These are phyloP conservation scores for Auriscalpium orientale DNA, from an alignment of 768 basidiomycete genomes.

Conservation along the genomic window DNA sequence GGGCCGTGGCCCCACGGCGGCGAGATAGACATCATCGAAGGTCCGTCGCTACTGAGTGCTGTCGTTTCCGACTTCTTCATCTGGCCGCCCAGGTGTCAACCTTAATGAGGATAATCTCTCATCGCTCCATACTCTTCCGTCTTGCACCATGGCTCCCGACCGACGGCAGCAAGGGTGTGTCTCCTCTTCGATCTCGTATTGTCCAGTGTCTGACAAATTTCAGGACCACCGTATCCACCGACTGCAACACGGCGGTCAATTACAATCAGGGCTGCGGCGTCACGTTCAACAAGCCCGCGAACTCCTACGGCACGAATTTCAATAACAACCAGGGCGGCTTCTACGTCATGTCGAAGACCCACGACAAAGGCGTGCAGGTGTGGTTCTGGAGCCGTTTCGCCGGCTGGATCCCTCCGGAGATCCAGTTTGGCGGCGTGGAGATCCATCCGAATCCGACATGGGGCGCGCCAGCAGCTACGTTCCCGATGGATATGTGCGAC, in stretches of 20 bases:
- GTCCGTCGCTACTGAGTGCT: conserved; percentile 17
- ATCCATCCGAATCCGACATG: conserved; percentile 21
- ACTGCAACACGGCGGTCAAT: conserved; percentile 44
- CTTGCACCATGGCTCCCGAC: conserved; percentile 36
- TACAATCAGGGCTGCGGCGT: conserved; percentile 60
- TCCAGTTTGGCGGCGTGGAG: conserved; percentile 18
- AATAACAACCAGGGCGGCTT: conserved; percentile 51
- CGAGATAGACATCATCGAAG: conserved; percentile 58
- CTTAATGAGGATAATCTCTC: conserved; percentile 35
- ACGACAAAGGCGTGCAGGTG: conserved; percentile 37
- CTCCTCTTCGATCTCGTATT: background rate
- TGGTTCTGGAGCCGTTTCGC: conserved; percentile 57
- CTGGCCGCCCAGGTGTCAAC: conserved; percentile 37
- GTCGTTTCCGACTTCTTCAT: background rate
- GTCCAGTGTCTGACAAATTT: background rate
- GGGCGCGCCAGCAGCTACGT: conserved; percentile 42
- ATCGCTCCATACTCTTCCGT: conserved; percentile 46
- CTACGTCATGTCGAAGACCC: conserved; percentile 44
- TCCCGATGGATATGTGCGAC: conserved; percentile 43
- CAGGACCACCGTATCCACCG: conserved; percentile 33
- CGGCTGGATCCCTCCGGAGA: conserved; percentile 33
- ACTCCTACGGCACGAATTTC: conserved; percentile 41
- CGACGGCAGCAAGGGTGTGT: conserved; percentile 43
- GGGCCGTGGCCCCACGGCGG: conserved; percentile 58
- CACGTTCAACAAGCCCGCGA: conserved; percentile 25